Evolutionary conservation across 2,329 filamentous ascomycete genomes (phyloP), one percentile per base, ranked within the genome.

Genomic region (Spiromastix sp.): DNA sequence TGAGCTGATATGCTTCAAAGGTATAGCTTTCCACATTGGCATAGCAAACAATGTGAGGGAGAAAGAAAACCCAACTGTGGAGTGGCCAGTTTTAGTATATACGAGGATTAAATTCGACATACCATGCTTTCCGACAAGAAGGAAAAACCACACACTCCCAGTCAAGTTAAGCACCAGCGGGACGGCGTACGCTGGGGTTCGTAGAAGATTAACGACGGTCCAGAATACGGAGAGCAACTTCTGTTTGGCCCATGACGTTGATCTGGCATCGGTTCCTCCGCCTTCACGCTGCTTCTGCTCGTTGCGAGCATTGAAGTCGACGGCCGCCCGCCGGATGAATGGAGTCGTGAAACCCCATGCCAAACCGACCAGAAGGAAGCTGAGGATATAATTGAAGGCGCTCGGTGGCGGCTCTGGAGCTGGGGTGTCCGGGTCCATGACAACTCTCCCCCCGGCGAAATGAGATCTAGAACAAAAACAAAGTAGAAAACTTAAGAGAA

Each of bases 91-190:
- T 25, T 26, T 24, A 26, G 21, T 24, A 25, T 25, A 26, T 6
- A 21, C 3, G 37, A 41, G 15, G 21, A 24, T 36, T 17, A 26
- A 39, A 45, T 15, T 17, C 18, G 40, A 71, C 81, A 48, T 61
- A 93, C 86, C 86, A 50, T 87, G 87, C 57, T 91, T 77, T 5
- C 89, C 89, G 61, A 96, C 89, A 45, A 96, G 67, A 47, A 96
- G 61, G 50, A 96, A 96, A 62, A 96, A 96, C 89, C 89, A 96
- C 37, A 95, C 72, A 53, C 85, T 93, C 19, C 89, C 89, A 2
- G 89, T 94, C 35, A 96, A 63, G 56, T 96, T 96, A 39, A 94
- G 61, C 34, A 94, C 62, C 47, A 96, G 61, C 13, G 89, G 89
- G 17, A 93, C 63, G 4, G 85, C 83, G 60, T 96, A 96, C 12